Evolutionary conservation across 2,329 filamentous ascomycete genomes (phyloP).

Genomic region (Colletotrichum spinosum): DNA sequence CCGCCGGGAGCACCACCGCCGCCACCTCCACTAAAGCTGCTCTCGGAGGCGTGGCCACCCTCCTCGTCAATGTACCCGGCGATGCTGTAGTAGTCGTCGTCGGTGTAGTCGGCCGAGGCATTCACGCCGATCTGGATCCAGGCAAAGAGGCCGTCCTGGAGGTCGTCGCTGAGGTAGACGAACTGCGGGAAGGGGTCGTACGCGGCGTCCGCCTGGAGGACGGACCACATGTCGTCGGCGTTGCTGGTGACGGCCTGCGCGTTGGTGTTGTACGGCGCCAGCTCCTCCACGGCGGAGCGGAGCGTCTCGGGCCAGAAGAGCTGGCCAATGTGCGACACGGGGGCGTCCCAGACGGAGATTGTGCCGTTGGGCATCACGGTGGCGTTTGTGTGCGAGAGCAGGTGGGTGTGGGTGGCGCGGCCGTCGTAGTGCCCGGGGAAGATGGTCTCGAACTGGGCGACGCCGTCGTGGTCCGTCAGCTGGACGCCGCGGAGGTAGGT

Average conservation of each 20-base stretch:
- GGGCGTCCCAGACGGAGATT: conserved; percentile 45
- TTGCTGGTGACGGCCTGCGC: conserved; percentile 62
- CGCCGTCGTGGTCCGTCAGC: conserved; percentile 53
- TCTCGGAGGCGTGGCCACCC: conserved; percentile 24
- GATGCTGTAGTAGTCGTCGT: conserved; percentile 33
- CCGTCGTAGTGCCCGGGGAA: conserved; percentile 59
- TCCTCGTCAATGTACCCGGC: conserved; percentile 29
- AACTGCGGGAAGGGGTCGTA: conserved; percentile 67
- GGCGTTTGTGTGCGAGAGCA: conserved; percentile 52
- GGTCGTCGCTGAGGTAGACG: conserved; percentile 64
- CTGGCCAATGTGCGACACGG: conserved; percentile 72
- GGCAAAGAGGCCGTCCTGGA: conserved; percentile 63
- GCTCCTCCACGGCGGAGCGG: conserved; percentile 60
- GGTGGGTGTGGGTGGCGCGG: conserved; percentile 61
- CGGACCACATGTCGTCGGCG: conserved; percentile 55
- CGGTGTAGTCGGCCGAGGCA: conserved; percentile 39
- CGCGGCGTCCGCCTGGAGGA: conserved; percentile 60
- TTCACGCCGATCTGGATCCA: conserved; percentile 68
- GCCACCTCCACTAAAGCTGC: conserved; percentile 12
- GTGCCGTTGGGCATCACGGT: conserved; percentile 48
- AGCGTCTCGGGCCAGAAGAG: conserved; percentile 72
- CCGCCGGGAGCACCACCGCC: conserved; percentile 16
- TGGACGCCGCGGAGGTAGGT: conserved; percentile 53
- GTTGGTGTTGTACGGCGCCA: conserved; percentile 60
- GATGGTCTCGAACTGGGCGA: conserved; percentile 56